Percentiles rank a stretch among this genome's conserved stretches.
Evolutionary conservation across 2,329 filamentous ascomycete species (phyloP).

Genomic region (Anthostomella pinea): DNA sequence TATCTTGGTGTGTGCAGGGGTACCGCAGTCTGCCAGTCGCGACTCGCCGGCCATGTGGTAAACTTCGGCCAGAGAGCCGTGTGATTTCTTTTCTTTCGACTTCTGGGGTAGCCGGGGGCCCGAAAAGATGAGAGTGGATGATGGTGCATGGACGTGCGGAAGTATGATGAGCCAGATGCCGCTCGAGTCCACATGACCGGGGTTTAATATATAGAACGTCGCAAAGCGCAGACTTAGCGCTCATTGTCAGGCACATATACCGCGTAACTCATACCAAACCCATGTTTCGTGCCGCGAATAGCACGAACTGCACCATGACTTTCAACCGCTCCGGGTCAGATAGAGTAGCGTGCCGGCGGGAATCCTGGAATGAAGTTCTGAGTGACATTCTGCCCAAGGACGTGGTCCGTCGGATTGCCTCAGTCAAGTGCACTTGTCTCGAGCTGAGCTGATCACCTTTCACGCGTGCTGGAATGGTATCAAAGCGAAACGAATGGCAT

Average conservation of each 20-base stretch:
- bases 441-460: not conserved
- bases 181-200: constrained; percentile 25
- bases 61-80: constrained; percentile 15
- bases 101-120: no score
- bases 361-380: constrained; percentile 9
- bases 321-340: constrained; percentile 13
- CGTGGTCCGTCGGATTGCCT: not conserved
- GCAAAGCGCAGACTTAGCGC: constrained; percentile 24
- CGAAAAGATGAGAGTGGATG: not conserved
- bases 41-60: not conserved
- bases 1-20: constrained; percentile 17
- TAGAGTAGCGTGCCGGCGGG: constrained; percentile 7
- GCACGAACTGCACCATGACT: constrained; percentile 11
- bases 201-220: constrained; percentile 30
- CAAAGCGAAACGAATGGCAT: constrained; percentile 1
- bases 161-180: constrained; percentile 21
- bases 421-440: not conserved
- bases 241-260: constrained; percentile 24
- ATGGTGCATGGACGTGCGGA: no score
- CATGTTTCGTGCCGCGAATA: constrained; percentile 24
- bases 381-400: constrained; percentile 11
- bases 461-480: not conserved
- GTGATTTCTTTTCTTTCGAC: no score
- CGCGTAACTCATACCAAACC: constrained; percentile 19
- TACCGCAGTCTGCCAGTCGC: no score